Evolutionary conservation across 164 flowering plant genomes (phyloP).

Genomic region (Sedum album): DNA sequence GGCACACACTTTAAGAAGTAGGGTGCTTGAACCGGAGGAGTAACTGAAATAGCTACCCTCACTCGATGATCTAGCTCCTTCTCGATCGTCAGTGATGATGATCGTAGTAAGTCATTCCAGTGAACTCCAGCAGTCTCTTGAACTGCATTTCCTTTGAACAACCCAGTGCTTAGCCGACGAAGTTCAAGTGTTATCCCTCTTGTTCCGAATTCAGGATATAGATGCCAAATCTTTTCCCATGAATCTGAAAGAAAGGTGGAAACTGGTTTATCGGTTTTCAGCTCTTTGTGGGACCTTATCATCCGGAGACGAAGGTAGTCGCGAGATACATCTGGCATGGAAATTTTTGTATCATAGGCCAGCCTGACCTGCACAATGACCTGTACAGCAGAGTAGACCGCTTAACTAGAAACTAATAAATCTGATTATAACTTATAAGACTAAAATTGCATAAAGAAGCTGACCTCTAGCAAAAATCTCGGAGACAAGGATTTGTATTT

Average conservation of each 20-base stretch:
- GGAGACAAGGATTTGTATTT: slow-evolving; percentile 65
- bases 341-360: slow-evolving; percentile 15
- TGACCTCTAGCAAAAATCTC: slow-evolving; percentile 79
- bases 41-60: slow-evolving; percentile 50
- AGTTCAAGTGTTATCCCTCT: slow-evolving; percentile 56
- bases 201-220: slow-evolving; percentile 81
- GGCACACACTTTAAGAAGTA: slow-evolving; percentile 86
- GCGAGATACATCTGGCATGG: slow-evolving; percentile 12
- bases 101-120: slow-evolving; percentile 80
- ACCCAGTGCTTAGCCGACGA: slow-evolving; percentile 29
- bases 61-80: slow-evolving; percentile 30
- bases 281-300: slow-evolving; percentile 62
- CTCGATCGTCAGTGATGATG: slow-evolving; percentile 48
- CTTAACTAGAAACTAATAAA: no score
- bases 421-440: not conserved
- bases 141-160: slow-evolving; percentile 33
- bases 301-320: slow-evolving; percentile 41
- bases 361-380: slow-evolving; percentile 49
- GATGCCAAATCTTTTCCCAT: slow-evolving; percentile 65
- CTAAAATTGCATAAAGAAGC: not conserved
- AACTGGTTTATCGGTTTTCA: slow-evolving; percentile 45
- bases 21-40: slow-evolving; percentile 89
- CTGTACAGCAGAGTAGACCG: slow-evolving; percentile 26
- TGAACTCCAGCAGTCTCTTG: slow-evolving; percentile 20
- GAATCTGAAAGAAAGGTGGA: slow-evolving; percentile 23